Percentiles rank a stretch among this genome's conserved stretches.
phyloP scores from a whole-genome alignment of 2,329 filamentous ascomycete species.

The Nemania sp. region DNA sequence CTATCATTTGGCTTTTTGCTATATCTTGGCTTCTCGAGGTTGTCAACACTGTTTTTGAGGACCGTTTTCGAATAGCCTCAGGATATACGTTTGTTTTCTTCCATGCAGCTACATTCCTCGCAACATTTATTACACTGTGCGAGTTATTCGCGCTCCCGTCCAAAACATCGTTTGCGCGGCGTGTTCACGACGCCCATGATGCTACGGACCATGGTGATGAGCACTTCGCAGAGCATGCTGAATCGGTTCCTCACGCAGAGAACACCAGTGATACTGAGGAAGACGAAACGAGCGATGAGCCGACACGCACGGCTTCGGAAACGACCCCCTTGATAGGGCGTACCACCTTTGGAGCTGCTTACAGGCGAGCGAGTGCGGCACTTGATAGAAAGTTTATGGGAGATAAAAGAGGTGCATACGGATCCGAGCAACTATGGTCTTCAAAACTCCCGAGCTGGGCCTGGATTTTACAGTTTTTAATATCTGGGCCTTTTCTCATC shows the following conservation, averaged over 20 bases:
- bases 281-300: conserved; percentile 33
- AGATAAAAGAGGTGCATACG: conserved; percentile 51
- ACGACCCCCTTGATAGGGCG: conserved; percentile 78
- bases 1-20: conserved; percentile 80
- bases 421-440: conserved; percentile 85
- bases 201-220: conserved; percentile 34
- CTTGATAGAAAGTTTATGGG: conserved; percentile 39
- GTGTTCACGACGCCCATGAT: conserved; percentile 55
- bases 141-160: conserved; percentile 78
- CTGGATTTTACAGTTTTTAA: conserved; percentile 84
- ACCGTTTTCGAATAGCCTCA: conserved; percentile 73
- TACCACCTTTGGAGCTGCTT: conserved; percentile 60
- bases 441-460: conserved; percentile 76
- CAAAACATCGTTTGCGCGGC: conserved; percentile 70
- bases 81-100: conserved; percentile 84
- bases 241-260: conserved; percentile 31
- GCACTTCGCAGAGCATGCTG: conserved; percentile 38
- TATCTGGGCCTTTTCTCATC: conserved; percentile 77
- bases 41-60: conserved; percentile 73
- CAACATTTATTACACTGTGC: conserved; percentile 73
- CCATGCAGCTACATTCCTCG: conserved; percentile 73
- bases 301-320: conserved; percentile 52
- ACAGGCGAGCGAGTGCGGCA: conserved; percentile 52
- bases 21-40: conserved; percentile 76
- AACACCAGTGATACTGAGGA: conserved; percentile 26